These are phyloP conservation scores for Astrothelium subdiscretum DNA, from an alignment of 495 filamentous ascomycete species.

Conservation along the genomic window DNA sequence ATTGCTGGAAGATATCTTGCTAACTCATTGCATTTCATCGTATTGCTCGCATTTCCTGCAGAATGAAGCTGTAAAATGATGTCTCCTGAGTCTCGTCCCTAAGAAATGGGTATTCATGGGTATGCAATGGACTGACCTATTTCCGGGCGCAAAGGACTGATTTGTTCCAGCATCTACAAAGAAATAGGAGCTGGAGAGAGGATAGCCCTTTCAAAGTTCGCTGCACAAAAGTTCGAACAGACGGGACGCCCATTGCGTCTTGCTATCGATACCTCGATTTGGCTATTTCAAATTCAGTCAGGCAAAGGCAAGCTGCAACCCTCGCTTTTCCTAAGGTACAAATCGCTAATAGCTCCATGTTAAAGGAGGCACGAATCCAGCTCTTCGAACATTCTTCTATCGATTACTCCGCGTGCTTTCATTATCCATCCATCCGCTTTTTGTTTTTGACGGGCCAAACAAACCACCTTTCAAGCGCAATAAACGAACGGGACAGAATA, in stretches of 20 bases:
- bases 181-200: constrained; percentile 76
- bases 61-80: too few relatives aligned
- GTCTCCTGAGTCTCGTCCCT: too few relatives aligned
- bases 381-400: constrained; percentile 85
- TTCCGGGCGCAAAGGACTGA: not conserved
- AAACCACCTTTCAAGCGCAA: constrained; percentile 89
- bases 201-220: constrained; percentile 72
- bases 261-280: constrained; percentile 92
- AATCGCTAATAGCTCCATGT: not conserved
- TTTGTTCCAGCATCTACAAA: constrained; percentile 57
- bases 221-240: constrained; percentile 59
- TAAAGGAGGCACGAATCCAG: constrained; percentile 74
- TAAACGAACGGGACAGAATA: constrained; percentile 36
- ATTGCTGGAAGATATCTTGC: too few relatives aligned
- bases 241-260: constrained; percentile 65
- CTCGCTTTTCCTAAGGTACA: not conserved
- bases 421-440: constrained; percentile 73
- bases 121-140: constrained; percentile 8
- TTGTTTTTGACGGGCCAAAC: constrained; percentile 88
- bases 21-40: too few relatives aligned
- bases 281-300: constrained; percentile 89
- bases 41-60: too few relatives aligned
- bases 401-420: constrained; percentile 74
- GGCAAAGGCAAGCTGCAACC: constrained; percentile 34
- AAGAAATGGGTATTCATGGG: constrained; percentile 35